phyloP scores from a whole-genome alignment of 768 basidiomycete species.

The Mycena metata region DNA sequence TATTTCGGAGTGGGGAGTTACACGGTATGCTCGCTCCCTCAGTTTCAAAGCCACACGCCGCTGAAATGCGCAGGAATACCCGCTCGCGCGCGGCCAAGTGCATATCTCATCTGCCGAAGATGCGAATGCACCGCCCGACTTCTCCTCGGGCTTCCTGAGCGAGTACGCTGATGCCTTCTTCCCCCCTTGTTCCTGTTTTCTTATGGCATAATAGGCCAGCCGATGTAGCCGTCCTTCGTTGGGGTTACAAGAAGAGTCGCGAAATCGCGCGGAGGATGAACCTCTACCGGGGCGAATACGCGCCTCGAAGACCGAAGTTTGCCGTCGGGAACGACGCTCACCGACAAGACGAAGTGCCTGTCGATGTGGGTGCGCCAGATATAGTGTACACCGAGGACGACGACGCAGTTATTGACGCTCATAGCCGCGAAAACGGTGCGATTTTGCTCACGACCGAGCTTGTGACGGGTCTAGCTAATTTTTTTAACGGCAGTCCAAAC shows the following conservation, averaged over 20 bases:
- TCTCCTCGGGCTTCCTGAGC: conserved; percentile 49
- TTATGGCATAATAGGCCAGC: conserved; percentile 27
- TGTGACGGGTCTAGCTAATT: neutral
- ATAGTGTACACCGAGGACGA: conserved; percentile 40
- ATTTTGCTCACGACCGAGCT: neutral
- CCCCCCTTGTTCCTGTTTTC: too few species aligned
- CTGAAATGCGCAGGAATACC: conserved; percentile 46
- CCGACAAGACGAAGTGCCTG: conserved; percentile 23
- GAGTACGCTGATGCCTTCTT: conserved; percentile 40
- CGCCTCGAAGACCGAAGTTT: conserved; percentile 35
- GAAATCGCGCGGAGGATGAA: conserved; percentile 57
- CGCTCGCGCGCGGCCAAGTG: conserved; percentile 50
- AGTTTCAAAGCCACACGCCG: neutral
- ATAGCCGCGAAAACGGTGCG: conserved; percentile 34
- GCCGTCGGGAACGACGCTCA: conserved; percentile 13
- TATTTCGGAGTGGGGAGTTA: conserved; percentile 44
- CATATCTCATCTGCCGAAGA: conserved; percentile 52
- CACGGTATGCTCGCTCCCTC: conserved; percentile 42
- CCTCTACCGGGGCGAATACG: conserved; percentile 39
- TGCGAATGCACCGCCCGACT: conserved; percentile 48
- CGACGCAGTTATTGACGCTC: conserved; percentile 39
- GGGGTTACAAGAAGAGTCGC: conserved; percentile 56
- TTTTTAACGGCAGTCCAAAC: conserved; percentile 12
- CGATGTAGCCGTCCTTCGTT: conserved; percentile 47
- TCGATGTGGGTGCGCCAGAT: conserved; percentile 30